phyloP scores from a whole-genome alignment of 371 early-diverging fungal species.

The Mortierella sp. region DNA sequence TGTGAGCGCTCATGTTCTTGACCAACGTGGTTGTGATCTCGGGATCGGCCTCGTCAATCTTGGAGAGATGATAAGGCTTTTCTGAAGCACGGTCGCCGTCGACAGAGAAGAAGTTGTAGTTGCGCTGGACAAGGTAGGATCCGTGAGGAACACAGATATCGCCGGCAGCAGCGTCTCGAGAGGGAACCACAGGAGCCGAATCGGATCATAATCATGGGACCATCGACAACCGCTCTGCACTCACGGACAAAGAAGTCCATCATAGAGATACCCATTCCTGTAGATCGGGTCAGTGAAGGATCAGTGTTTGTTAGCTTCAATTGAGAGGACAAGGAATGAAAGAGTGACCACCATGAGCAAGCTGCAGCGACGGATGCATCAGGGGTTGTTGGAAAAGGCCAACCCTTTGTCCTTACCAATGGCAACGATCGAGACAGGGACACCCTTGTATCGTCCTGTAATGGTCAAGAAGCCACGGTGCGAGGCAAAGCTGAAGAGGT shows the following conservation, averaged over 20 bases:
- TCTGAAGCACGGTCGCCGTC: conserved; percentile 33
- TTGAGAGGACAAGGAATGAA: no score
- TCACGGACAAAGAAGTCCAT: conserved; percentile 97
- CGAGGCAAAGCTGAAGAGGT: conserved; percentile 59
- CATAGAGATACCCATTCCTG: conserved; percentile 85
- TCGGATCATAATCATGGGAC: conserved; percentile 85
- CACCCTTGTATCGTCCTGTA: conserved; percentile 86
- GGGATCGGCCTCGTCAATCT: conserved; percentile 69
- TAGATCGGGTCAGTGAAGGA: no score
- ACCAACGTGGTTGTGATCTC: conserved; percentile 62
- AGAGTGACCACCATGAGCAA: no score
- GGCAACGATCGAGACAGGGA: conserved; percentile 88
- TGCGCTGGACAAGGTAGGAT: conserved; percentile 79
- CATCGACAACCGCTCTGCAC: conserved; percentile 84
- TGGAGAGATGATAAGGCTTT: conserved; percentile 76
- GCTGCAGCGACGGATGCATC: no score
- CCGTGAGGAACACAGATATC: conserved; percentile 80
- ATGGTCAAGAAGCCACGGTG: conserved; percentile 92
- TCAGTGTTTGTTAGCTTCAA: not conserved
- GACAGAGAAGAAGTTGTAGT: conserved; percentile 79
- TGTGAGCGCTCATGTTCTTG: conserved; percentile 46
- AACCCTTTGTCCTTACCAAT: conserved; percentile 78
- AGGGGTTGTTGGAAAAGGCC: no score
- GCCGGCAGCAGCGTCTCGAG: conserved; percentile 67
- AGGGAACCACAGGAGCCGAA: conserved; percentile 94